These are phyloP conservation scores for Trichoderma endophyticum DNA, from an alignment of 2,329 filamentous ascomycete genomes.

Conservation along the genomic window DNA sequence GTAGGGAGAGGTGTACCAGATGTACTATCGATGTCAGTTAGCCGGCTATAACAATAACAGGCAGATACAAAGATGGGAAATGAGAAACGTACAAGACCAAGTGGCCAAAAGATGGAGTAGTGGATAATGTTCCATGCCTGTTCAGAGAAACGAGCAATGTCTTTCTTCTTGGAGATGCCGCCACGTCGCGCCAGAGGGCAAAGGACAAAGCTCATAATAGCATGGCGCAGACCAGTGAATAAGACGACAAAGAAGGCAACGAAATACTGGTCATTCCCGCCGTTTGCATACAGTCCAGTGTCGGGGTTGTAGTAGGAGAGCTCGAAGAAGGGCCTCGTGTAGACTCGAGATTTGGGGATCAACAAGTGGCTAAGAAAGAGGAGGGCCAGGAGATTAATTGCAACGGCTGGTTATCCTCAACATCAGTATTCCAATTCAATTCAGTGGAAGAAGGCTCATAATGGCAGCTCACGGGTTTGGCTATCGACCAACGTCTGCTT, in stretches of 20 bases:
- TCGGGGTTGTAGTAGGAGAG: conserved; percentile 75
- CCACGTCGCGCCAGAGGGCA: conserved; percentile 68
- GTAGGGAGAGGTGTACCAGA: conserved; percentile 75
- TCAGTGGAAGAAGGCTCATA: background rate
- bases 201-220: conserved; percentile 80
- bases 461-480: background rate
- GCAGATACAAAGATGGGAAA: background rate
- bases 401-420: conserved; percentile 5
- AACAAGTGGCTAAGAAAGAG: conserved; percentile 76
- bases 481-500: conserved; percentile 3
- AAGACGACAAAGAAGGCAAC: conserved; percentile 74
- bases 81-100: conserved; percentile 69
- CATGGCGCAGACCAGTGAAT: conserved; percentile 81
- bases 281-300: conserved; percentile 69
- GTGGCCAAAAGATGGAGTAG: conserved; percentile 73
- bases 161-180: conserved; percentile 73
- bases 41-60: background rate
- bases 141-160: conserved; percentile 79
- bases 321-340: conserved; percentile 80
- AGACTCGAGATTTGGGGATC: conserved; percentile 72
- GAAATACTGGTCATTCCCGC: conserved; percentile 74
- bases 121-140: conserved; percentile 89
- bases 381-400: conserved; percentile 74
- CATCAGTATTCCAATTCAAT: background rate
- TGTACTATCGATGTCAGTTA: conserved; percentile 55